phyloP scores from a whole-genome alignment of 805 yeast species.

The Saturnispora hagleri region DNA sequence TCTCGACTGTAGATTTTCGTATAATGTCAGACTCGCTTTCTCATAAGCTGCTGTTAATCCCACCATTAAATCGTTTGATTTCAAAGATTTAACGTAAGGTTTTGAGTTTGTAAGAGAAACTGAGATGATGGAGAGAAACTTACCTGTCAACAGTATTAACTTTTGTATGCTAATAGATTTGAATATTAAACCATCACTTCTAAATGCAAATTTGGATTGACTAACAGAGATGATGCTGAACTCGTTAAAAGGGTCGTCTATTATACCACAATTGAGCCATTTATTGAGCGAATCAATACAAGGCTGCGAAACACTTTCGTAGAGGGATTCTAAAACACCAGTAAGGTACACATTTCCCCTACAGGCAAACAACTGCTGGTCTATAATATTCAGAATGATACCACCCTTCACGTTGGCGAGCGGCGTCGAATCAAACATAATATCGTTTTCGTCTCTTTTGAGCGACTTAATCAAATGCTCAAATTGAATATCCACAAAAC shows the following conservation, averaged over 20 bases:
- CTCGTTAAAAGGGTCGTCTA: conserved; percentile 75
- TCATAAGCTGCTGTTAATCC: neutral
- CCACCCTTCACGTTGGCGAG: conserved; percentile 72
- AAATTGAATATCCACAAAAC: conserved; percentile 21
- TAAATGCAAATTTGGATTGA: conserved; percentile 70
- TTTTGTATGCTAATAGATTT: conserved; percentile 42
- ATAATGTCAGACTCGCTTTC: neutral
- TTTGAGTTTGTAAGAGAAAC: neutral
- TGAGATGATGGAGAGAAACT: conserved; percentile 60
- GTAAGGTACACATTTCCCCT: conserved; percentile 58
- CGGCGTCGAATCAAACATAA: conserved; percentile 42
- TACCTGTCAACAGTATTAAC: conserved; percentile 75
- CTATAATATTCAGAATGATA: conserved; percentile 51
- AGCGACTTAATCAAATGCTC: conserved; percentile 28
- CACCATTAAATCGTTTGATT: neutral
- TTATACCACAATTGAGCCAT: conserved; percentile 73
- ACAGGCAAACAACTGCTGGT: conserved; percentile 43
- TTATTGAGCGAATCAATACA: conserved; percentile 59
- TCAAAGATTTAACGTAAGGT: conserved; percentile 4
- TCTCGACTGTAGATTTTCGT: neutral
- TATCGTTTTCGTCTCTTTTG: conserved; percentile 29
- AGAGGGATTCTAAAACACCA: conserved; percentile 42
- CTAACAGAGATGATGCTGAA: conserved; percentile 60
- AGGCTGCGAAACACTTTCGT: conserved; percentile 48
- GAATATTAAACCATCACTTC: conserved; percentile 61